Evolutionary conservation across 768 basidiomycete genomes (phyloP).

Genomic region (Floccularia luteovirens): DNA sequence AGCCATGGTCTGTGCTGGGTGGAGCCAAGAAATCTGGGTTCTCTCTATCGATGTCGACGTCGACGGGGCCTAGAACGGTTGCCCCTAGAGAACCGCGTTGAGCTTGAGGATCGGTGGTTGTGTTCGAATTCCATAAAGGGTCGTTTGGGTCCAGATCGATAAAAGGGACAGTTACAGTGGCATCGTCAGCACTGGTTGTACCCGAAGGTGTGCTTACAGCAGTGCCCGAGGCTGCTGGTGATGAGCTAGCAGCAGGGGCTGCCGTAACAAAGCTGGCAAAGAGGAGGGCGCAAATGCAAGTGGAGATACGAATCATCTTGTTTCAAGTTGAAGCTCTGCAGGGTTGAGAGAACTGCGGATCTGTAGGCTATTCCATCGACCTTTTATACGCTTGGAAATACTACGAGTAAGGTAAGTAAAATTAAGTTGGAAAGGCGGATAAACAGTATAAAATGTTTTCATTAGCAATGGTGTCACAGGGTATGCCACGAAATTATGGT

Average conservation of each 20-base stretch:
- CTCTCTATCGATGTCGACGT: constrained; percentile 30
- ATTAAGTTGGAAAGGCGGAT: too few species aligned
- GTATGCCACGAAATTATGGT: too few species aligned
- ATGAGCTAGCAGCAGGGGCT: constrained; percentile 13
- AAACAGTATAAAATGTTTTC: too few species aligned
- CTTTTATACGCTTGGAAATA: too few species aligned
- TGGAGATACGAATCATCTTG: constrained; percentile 28
- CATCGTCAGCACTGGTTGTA: constrained; percentile 13
- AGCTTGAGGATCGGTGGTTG: constrained; percentile 19
- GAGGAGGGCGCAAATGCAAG: constrained; percentile 25
- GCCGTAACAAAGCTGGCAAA: constrained; percentile 19
- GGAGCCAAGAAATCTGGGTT: constrained; percentile 37
- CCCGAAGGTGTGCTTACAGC: constrained; percentile 8
- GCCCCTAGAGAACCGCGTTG: constrained; percentile 33
- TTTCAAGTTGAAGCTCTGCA: neutral
- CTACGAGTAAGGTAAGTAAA: too few species aligned
- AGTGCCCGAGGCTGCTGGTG: constrained; percentile 10
- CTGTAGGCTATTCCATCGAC: too few species aligned
- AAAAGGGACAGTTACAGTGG: constrained; percentile 35
- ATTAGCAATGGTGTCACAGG: too few species aligned
- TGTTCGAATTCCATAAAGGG: constrained; percentile 24
- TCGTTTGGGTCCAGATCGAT: constrained; percentile 35
- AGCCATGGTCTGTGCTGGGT: constrained; percentile 36
- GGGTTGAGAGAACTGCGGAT: too few species aligned
- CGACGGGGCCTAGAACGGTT: constrained; percentile 31